Evolutionary conservation across 2,329 filamentous ascomycete species (phyloP), one percentile per base, ranked within the genome.

Genomic region (Fusarium palustre): DNA sequence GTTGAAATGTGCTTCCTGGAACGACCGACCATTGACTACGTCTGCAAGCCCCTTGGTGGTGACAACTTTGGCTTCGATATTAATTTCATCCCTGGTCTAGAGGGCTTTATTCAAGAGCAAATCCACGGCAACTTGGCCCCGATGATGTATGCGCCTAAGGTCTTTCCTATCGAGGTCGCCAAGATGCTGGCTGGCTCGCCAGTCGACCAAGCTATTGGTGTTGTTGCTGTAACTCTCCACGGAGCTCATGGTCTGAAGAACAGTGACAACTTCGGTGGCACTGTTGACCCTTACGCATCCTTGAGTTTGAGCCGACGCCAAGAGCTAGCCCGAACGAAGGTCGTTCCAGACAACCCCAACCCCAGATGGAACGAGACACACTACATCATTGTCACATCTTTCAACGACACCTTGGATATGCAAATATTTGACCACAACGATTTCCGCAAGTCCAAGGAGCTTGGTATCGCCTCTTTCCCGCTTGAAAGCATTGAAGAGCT

Each of bases 121-220:
- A 97, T 99, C 55, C 97, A 99, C 79, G 92, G 91, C 68, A 97
- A 95, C 76, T 83, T 99, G 50, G 91, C 89, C 3, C 97, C 96
- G 0, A 98, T 99, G 91, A 97, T 99, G 93, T 99, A 99, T 77
- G 91, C 90, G 38, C 96, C 96, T 11, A 97, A 99, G 74, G 94
- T 98, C 50, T 99, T 99, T 85, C 96, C 96, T 18, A 96, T 99
- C 71, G 96, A 99, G 77, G 93, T 99, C 59, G 96, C 96, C 73
- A 98, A 99, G 86, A 96, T 99, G 93, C 86, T 99, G 69, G 92
- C 95, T 43, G 96, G 96, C 62, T 95, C 92, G 61, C 90, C 96
- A 0, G 92, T 99, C 52, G 97, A 99, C 78, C 93, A 97, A 81
- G 96, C 96, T 13, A 93, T 99, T 75, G 96, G 96, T 78, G 94